phyloP scores from a whole-genome alignment of 2,329 filamentous ascomycete species.

The Penicillium sp. region DNA sequence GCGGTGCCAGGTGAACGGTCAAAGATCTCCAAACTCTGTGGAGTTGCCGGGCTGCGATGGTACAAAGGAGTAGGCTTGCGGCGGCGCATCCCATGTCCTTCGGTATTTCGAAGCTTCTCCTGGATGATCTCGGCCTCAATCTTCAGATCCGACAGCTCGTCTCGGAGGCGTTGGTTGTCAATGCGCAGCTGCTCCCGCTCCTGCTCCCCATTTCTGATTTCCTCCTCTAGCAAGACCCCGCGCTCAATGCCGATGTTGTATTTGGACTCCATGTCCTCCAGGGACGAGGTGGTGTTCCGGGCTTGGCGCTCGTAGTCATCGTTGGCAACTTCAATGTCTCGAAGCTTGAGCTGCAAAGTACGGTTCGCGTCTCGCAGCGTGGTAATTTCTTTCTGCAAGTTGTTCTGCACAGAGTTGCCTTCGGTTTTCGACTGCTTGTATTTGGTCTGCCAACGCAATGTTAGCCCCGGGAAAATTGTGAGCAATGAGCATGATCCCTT shows the following conservation, averaged over 20 bases:
- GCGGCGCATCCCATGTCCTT: constrained; percentile 51
- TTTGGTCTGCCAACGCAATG: constrained; percentile 65
- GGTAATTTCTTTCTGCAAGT: constrained; percentile 93
- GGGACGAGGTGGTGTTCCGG: constrained; percentile 88
- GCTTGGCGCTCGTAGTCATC: constrained; percentile 98
- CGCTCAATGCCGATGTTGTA: constrained; percentile 94
- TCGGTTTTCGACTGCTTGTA: constrained; percentile 93
- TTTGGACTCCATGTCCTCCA: constrained; percentile 96
- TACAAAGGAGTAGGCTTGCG: constrained; percentile 52
- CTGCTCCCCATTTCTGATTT: constrained; percentile 85
- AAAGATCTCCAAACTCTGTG: constrained; percentile 67
- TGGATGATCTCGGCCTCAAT: constrained; percentile 93
- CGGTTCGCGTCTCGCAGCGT: constrained; percentile 80
- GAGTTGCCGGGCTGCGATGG: constrained; percentile 48
- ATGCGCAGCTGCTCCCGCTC: constrained; percentile 87
- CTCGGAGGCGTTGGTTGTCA: constrained; percentile 81
- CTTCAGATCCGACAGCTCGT: constrained; percentile 88
- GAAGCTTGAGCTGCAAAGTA: constrained; percentile 74
- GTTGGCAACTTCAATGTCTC: constrained; percentile 96
- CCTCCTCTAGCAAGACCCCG: constrained; percentile 89
- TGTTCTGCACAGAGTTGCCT: constrained; percentile 77
- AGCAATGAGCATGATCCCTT: constrained; percentile 23
- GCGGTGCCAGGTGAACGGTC: constrained; percentile 77
- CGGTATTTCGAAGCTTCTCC: constrained; percentile 80
- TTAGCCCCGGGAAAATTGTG: constrained; percentile 6